Percentiles rank a stretch among this genome's conserved stretches.
Evolutionary conservation across 345 rosid species (phyloP).

Genomic region (Linum tenue): DNA sequence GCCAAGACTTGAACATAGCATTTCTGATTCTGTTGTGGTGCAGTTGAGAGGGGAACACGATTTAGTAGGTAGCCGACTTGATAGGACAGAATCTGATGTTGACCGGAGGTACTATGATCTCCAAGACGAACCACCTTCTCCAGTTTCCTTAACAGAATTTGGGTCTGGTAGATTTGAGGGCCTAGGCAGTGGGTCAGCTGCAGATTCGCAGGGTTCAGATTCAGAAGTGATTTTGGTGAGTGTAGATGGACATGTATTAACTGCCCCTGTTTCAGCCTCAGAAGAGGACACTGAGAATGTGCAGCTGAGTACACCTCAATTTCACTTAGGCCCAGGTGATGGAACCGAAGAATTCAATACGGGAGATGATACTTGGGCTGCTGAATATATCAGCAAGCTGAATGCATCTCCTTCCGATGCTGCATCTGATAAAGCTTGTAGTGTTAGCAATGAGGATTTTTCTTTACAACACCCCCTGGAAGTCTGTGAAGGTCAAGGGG

Average conservation of each 20-base stretch:
- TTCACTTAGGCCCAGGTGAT: slow-evolving; percentile 76
- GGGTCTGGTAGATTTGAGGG: slow-evolving; percentile 41
- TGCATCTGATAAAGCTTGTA: slow-evolving; percentile 17
- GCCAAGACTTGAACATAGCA: slow-evolving; percentile 52
- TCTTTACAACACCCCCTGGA: slow-evolving; percentile 20
- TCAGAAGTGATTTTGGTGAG: slow-evolving; percentile 80
- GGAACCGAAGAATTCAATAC: slow-evolving; percentile 55
- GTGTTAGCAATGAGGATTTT: slow-evolving; percentile 13
- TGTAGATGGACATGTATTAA: slow-evolving; percentile 71
- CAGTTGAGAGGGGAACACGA: slow-evolving; percentile 33
- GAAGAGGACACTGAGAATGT: slow-evolving; percentile 51
- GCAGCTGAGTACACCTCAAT: slow-evolving; percentile 54
- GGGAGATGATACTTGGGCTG: slow-evolving; percentile 43
- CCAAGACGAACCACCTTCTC: slow-evolving; percentile 53
- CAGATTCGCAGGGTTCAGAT: slow-evolving; percentile 41
- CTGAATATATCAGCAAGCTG: slow-evolving; percentile 37
- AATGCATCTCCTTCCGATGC: slow-evolving; percentile 29
- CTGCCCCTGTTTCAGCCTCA: slow-evolving; percentile 64
- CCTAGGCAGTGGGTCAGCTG: slow-evolving; percentile 35
- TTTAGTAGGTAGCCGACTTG: slow-evolving; percentile 32
- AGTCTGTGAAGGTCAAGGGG: slow-evolving; percentile 29
- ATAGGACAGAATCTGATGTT: slow-evolving; percentile 65
- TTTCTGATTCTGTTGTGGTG: slow-evolving; percentile 49
- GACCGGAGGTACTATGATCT: slow-evolving; percentile 59
- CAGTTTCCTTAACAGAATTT: slow-evolving; percentile 40